These are phyloP conservation scores for Scutellaria minor DNA, from an alignment of 257 asterid species.

Conservation along the genomic window DNA sequence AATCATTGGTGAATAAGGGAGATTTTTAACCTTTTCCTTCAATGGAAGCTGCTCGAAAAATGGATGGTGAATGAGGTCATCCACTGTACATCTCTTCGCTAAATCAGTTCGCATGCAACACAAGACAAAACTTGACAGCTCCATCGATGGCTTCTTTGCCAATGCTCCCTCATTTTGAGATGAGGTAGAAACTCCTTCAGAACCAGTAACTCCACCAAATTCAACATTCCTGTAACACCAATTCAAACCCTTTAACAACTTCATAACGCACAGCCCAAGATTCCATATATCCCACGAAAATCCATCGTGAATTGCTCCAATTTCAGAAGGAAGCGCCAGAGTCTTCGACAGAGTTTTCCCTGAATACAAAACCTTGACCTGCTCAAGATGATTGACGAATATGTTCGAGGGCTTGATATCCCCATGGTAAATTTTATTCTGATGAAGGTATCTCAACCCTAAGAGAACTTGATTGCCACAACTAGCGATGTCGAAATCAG, in stretches of 20 bases:
- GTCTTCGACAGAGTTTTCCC: constrained; percentile 29
- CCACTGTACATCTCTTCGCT: constrained; percentile 26
- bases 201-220: neutral
- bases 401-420: constrained; percentile 31
- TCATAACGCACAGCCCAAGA: constrained; percentile 38
- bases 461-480: constrained; percentile 30
- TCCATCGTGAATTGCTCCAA: constrained; percentile 33
- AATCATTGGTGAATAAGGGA: neutral
- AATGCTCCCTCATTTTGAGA: neutral
- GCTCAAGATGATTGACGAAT: constrained; percentile 19
- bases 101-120: constrained; percentile 36
- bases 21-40: constrained; percentile 23
- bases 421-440: constrained; percentile 31
- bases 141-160: constrained; percentile 20
- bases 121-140: constrained; percentile 31
- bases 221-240: neutral
- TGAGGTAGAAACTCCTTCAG: neutral
- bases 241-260: constrained; percentile 24
- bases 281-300: constrained; percentile 48
- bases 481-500: constrained; percentile 16
- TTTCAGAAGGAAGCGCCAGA: neutral
- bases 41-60: constrained; percentile 21
- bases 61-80: constrained; percentile 33
- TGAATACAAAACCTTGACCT: constrained; percentile 36
- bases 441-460: constrained; percentile 41